Evolutionary conservation across 805 yeast genomes (phyloP).

Genomic region (Dipodascopsis tothii): DNA sequence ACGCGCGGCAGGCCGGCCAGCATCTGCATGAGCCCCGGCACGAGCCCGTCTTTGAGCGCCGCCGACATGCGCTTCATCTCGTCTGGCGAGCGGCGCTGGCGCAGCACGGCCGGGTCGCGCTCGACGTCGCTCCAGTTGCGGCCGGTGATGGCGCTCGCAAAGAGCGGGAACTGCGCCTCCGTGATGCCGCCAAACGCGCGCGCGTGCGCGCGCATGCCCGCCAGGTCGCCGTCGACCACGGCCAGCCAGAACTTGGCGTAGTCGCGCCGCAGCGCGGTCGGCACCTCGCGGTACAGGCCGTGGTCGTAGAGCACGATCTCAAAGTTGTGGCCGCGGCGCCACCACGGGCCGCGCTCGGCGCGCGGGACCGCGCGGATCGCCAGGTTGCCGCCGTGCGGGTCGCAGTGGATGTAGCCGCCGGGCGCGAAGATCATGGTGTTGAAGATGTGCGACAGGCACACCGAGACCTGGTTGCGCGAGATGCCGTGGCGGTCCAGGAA

Average conservation of each 20-base stretch:
- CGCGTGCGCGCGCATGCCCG: constrained; percentile 65
- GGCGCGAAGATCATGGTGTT: constrained; percentile 94
- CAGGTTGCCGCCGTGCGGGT: constrained; percentile 95
- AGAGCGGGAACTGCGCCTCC: constrained; percentile 62
- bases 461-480: constrained; percentile 67
- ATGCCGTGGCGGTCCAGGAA: constrained; percentile 59
- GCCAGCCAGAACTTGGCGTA: constrained; percentile 93
- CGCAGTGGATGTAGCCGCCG: constrained; percentile 87
- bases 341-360: constrained; percentile 24
- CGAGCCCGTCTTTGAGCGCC: constrained; percentile 55
- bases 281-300: constrained; percentile 82
- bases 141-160: constrained; percentile 93
- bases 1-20: constrained; percentile 75
- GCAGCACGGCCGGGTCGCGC: constrained; percentile 32
- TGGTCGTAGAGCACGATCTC: constrained; percentile 91
- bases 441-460: constrained; percentile 82
- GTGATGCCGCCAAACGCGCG: constrained; percentile 73
- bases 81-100: constrained; percentile 39
- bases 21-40: constrained; percentile 71
- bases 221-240: constrained; percentile 60
- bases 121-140: constrained; percentile 67
- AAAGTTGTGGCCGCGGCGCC: constrained; percentile 55
- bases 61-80: constrained; percentile 65
- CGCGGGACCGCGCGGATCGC: constrained; percentile 54
- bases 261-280: constrained; percentile 64